A percentile compares a stretch with the other conserved stretches of the same genome.
Conservation (phyloP, 2,329 filamentous ascomycete genomes). For the Nemania serpens region DNA sequence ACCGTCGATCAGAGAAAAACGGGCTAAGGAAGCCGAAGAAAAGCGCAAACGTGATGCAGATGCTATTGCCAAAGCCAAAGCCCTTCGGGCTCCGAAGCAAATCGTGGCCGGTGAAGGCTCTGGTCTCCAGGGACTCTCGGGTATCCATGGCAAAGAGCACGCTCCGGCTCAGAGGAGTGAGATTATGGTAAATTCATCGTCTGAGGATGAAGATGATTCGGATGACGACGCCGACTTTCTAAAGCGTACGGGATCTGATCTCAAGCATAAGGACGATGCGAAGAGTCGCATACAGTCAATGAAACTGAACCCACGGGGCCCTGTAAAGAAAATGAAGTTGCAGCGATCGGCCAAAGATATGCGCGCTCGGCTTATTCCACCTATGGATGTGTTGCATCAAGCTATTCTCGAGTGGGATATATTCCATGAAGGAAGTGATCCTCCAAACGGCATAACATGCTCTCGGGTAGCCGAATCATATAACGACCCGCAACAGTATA, state of each 20-base stretch:
- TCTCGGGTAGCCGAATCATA: constrained; percentile 79
- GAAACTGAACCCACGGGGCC: constrained; percentile 65
- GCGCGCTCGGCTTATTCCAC: constrained; percentile 87
- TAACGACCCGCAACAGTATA: constrained; percentile 75
- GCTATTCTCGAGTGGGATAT: constrained; percentile 93
- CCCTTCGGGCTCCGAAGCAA: constrained; percentile 54
- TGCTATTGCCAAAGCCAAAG: constrained; percentile 71
- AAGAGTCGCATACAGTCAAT: constrained; percentile 55
- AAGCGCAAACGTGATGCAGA: constrained; percentile 74
- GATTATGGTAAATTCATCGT: constrained; percentile 87
- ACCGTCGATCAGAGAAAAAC: constrained; percentile 70
- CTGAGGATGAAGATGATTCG: constrained; percentile 74
- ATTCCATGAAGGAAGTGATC: constrained; percentile 85
- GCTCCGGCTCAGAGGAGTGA: constrained; percentile 70
- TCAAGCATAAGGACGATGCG: constrained; percentile 53
- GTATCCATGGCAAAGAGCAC: constrained; percentile 79
- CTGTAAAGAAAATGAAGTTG: constrained; percentile 82
- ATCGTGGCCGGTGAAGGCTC: constrained; percentile 77
- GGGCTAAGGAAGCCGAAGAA: constrained; percentile 75
- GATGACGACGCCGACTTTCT: constrained; percentile 60
- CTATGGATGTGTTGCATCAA: constrained; percentile 82
- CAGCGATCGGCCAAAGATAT: constrained; percentile 88
- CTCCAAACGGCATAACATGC: constrained; percentile 76
- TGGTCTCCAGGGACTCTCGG: constrained; percentile 70
- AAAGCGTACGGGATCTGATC: constrained; percentile 51